Base-by-base conservation (phyloP, 2,329 filamentous ascomycete genomes). In the Hymenoscyphus occultus region DNA sequence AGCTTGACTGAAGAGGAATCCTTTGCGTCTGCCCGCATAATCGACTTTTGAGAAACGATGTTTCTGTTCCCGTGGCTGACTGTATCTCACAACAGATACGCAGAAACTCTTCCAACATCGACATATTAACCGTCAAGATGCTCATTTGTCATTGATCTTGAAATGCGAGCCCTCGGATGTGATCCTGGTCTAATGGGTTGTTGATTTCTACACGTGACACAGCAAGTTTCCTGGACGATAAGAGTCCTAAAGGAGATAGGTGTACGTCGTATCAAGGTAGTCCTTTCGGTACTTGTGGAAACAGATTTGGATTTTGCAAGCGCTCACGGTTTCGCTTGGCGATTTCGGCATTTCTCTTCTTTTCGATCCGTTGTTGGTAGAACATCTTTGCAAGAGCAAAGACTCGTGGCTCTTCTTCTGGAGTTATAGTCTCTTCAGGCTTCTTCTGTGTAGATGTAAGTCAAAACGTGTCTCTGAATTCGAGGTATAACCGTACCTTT, bases 301-400 rank as follows among this genome's bases (percentile, higher is more conserved):
- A 98, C 65, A 90, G 86, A 32, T 83, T 85, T 1, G 92, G 91
- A 74, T 93, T 90, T 68, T 86, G 89, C 66, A 96, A 77, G 56
- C 92, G 86, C 76, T 97, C 92, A 56, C 89, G 86, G 73, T 94
- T 95, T 61, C 90, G 83, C 77, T 88, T 96, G 12, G 92, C 90
- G 62, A 88, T 82, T 74, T 95, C 91, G n/a, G 85, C 84, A 76
- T 91, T 90, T 56, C 88, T 85, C 74, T 93, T 89, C 74, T 90
- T 90, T 75, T 92, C 87, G 60, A 97, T 76, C 16, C 95, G 87
- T 80, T 93, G 91, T 71, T 94, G 90, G 75, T 92, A 96, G 77
- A 99, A 97, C 32, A 87, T 84, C 90, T 89, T 93, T 74, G 94
- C 90, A 65, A 97, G 81, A 70, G 90, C 86, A 78, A 95, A 99